Evolutionary conservation across 805 yeast genomes (phyloP).

Genomic region (Yarrowia sp.): DNA sequence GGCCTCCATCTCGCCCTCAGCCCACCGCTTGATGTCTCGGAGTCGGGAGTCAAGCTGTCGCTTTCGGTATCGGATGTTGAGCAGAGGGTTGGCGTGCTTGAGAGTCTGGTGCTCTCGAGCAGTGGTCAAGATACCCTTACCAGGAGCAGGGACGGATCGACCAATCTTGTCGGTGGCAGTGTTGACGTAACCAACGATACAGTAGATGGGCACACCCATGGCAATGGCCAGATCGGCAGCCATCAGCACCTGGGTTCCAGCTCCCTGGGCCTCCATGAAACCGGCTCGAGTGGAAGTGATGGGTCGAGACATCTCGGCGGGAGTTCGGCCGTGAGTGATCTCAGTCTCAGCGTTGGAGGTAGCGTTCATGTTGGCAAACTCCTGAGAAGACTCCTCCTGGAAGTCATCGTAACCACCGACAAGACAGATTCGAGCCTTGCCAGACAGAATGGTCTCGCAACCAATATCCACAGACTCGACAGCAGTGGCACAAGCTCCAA

Average conservation of each 20-base stretch:
- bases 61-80: conserved; percentile 88
- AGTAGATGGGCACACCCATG: conserved; percentile 99
- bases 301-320: conserved; percentile 98
- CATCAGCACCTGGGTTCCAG: conserved; percentile 97
- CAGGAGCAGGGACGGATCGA: conserved; percentile 99
- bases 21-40: conserved; percentile 76
- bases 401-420: conserved; percentile 99
- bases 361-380: conserved; percentile 98
- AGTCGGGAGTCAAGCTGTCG: conserved; percentile 83
- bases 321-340: conserved; percentile 93
- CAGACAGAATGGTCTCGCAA: conserved; percentile 86
- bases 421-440: conserved; percentile 92
- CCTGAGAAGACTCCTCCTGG: conserved; percentile 98
- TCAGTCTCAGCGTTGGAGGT: conserved; percentile 88
- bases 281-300: conserved; percentile 94
- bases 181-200: conserved; percentile 88
- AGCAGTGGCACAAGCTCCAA: conserved; percentile 99
- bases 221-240: conserved; percentile 86
- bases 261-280: conserved; percentile 99
- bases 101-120: conserved; percentile 87
- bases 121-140: conserved; percentile 97
- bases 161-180: conserved; percentile 99
- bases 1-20: conserved; percentile 70
- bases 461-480: conserved; percentile 96
- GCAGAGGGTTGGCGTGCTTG: conserved; percentile 73